Percentiles rank a stretch among this genome's conserved stretches.
These are phyloP conservation scores for Aurantiochytrium sp. DNA, from an alignment of 108 stramenopile genomes.

Conservation along the genomic window DNA sequence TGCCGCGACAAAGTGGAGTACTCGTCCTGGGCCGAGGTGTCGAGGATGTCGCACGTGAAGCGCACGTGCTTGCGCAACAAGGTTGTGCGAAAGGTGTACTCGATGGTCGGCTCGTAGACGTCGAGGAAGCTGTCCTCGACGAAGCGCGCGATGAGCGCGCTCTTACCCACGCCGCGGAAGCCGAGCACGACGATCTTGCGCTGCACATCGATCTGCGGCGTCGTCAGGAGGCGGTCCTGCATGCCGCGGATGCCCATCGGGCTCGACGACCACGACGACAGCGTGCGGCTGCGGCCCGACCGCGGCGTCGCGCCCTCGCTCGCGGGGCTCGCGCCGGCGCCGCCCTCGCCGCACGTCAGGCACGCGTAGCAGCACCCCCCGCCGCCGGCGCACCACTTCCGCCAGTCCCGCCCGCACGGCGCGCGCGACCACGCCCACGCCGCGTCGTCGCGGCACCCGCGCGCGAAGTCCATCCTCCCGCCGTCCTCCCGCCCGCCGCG, in stretches of 20 bases:
- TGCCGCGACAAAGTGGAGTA: conserved; percentile 18
- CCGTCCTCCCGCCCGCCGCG: too few species aligned
- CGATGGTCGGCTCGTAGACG: neutral
- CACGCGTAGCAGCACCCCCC: neutral
- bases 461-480: too few species aligned
- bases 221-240: neutral
- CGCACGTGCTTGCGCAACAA: neutral
- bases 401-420: too few species aligned
- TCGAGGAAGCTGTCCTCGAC: neutral
- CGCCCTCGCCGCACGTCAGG: neutral
- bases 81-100: conserved; percentile 5
- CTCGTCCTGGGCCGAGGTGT: conserved; percentile 4
- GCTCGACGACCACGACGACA: conserved; percentile 16
- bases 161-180: conserved; percentile 20
- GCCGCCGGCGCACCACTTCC: too few species aligned
- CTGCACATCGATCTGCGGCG: neutral
- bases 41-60: neutral
- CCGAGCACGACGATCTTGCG: conserved; percentile 21
- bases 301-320: neutral
- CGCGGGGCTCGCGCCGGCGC: neutral
- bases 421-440: too few species aligned
- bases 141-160: conserved; percentile 7
- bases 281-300: neutral
- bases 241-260: neutral
- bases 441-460: too few species aligned